Conservation (phyloP, 2,329 filamentous ascomycete genomes). For the Ceratocystis ficicola region DNA sequence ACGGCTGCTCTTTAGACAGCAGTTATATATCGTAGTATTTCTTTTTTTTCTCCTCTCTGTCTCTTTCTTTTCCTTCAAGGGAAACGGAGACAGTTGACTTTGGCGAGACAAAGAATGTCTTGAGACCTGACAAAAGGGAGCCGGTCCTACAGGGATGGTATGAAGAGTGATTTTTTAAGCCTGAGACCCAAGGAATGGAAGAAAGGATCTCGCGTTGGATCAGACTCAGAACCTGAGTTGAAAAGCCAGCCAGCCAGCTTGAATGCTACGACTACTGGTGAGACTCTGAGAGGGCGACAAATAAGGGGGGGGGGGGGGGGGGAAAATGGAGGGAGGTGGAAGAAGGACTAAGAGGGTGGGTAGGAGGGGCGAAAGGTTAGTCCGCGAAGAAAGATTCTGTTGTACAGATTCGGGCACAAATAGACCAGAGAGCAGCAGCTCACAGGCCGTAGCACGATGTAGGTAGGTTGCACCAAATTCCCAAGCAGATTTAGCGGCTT, state of each 20-base stretch:
- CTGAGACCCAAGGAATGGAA: neutral
- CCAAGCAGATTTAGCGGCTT: neutral
- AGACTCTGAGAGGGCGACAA: neutral
- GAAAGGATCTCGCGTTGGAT: neutral
- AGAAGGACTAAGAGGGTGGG: no score
- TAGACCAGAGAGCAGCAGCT: neutral
- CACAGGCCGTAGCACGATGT: neutral
- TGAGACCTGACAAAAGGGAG: slow-evolving; percentile 6
- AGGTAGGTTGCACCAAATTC: neutral
- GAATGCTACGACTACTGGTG: neutral
- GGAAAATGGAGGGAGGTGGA: no score
- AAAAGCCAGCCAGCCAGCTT: neutral
- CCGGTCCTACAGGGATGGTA: neutral
- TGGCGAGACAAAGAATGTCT: neutral
- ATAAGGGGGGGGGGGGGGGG: no score
- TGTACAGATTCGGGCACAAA: neutral
- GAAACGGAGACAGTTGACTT: neutral
- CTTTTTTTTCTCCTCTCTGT: neutral
- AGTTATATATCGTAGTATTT: no score
- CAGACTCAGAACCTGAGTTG: neutral
- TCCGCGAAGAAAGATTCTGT: no score
- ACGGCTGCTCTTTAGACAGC: no score
- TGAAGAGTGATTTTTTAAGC: neutral
- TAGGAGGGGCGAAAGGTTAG: no score
- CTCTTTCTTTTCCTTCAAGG: neutral